These are phyloP conservation scores for Termitomyces sp. DNA, from an alignment of 768 basidiomycete genomes.

Conservation along the genomic window DNA sequence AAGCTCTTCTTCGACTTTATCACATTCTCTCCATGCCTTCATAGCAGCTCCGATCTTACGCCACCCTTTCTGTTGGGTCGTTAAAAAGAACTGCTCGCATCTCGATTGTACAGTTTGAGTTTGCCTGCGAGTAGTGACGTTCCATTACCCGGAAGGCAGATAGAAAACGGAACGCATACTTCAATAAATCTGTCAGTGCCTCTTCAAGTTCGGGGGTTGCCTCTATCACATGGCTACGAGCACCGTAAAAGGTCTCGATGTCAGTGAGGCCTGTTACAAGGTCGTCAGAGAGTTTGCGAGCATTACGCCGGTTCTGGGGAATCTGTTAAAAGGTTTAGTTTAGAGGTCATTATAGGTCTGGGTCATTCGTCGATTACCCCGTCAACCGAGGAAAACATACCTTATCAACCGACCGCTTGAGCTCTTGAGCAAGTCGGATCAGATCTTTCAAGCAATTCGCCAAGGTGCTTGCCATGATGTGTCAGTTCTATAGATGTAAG, in stretches of 20 bases:
- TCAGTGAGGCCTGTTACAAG: conserved; percentile 5
- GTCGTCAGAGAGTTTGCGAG: conserved; percentile 7
- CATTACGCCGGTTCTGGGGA: conserved; percentile 9
- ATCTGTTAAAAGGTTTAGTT: not conserved
- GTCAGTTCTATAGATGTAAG: too few relatives aligned
- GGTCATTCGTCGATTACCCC: not conserved
- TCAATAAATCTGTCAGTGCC: not conserved
- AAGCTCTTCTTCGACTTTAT: conserved; percentile 8
- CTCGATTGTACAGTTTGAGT: not conserved
- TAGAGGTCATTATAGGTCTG: too few relatives aligned
- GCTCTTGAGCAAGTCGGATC: conserved; percentile 5
- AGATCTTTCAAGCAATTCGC: conserved; percentile 2
- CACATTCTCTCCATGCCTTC: conserved; percentile 6
- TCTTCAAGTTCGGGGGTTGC: conserved; percentile 5
- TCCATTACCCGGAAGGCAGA: not conserved
- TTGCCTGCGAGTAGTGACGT: not conserved
- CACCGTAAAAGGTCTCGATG: conserved; percentile 10
- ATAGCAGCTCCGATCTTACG: conserved; percentile 5
- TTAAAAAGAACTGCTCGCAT: not conserved
- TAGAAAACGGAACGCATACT: not conserved
- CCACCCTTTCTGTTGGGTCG: conserved; percentile 2
- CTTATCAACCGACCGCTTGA: conserved; percentile 9
- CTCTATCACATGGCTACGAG: conserved; percentile 3
- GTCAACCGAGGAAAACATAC: not conserved
- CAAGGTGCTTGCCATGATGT: conserved; percentile 2